These are phyloP conservation scores for Zhuliangozyma parablackwelliae DNA, from an alignment of 1,139 yeast genomes.

Conservation along the genomic window DNA sequence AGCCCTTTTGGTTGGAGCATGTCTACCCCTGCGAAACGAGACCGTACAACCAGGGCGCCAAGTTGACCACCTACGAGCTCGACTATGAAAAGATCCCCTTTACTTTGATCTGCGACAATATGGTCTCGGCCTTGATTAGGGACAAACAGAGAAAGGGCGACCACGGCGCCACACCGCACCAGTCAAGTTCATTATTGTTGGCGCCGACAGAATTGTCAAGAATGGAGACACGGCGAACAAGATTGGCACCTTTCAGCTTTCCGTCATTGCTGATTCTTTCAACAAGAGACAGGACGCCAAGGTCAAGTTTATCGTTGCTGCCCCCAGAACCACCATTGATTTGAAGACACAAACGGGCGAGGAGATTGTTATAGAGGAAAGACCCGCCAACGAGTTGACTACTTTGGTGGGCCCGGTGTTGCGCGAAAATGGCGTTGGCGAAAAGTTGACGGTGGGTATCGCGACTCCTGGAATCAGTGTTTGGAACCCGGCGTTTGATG, in stretches of 20 bases:
- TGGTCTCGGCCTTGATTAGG: constrained; percentile 73
- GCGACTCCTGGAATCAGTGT: constrained; percentile 84
- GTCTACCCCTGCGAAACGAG: constrained; percentile 91
- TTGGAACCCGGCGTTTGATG: constrained; percentile 97
- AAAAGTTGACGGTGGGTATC: constrained; percentile 57
- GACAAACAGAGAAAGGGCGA: constrained; percentile 10
- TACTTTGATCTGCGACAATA: constrained; percentile 84
- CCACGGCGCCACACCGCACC: constrained; percentile 36
- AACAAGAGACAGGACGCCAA: constrained; percentile 26
- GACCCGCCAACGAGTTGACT: constrained; percentile 78
- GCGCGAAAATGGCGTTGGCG: constrained; percentile 32
- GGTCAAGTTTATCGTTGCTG: constrained; percentile 86
- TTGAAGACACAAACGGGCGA: constrained; percentile 60
- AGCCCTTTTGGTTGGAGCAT: constrained; percentile 49
- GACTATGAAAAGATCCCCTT: constrained; percentile 84
- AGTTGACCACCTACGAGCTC: constrained; percentile 86
- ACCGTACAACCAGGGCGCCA: constrained; percentile 95
- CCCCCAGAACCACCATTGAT: constrained; percentile 91
- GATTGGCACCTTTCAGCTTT: constrained; percentile 91
- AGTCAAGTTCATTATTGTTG: constrained; percentile 86
- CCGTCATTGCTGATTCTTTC: constrained; percentile 53
- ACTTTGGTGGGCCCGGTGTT: constrained; percentile 63
- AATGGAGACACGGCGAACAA: constrained; percentile 97
- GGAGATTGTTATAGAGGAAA: constrained; percentile 78
- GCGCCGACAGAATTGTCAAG: constrained; percentile 91